Evolutionary conservation across 2,329 filamentous ascomycete genomes (phyloP), one percentile per base, ranked within the genome.

Genomic region (Thermothelomyces thermophilus): DNA sequence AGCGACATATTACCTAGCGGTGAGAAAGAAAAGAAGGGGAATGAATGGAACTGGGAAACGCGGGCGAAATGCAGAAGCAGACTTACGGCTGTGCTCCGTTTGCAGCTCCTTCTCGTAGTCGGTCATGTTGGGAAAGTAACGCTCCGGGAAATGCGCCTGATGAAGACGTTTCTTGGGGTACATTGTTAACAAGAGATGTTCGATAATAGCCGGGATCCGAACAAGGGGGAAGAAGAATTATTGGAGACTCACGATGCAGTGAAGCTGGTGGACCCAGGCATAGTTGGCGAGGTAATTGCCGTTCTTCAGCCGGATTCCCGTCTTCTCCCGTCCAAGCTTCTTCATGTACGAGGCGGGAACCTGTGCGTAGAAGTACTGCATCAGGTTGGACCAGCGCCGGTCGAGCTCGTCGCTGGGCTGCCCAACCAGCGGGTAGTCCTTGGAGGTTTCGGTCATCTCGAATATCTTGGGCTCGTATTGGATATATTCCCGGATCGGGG

Each of bases 111-210:
- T 26, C 22, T 41, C 39, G 16, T 16, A 41, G 22, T 41, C 39
- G 39, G 39, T 41, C 39, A 41, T 41, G 39, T 41, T 41, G 20
- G 39, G 39, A 28, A 26, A 41, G 26, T 41, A 41, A 2, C 39
- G 39, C 2, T 28, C 22, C 3, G 39, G 39, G 39, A 41, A 41
- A 14, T 41, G 22, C 9, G 39, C 22, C 17, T 41, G 39, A 17
- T 41, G 39, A 13, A 41, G 39, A 1, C 39, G 39, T 41, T 41
- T 41, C 39, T 41, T 19, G 4, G 19, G 7, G 22, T 9, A n/a
- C n/a, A 16, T 28, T 7, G 22, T 26, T 22, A 35, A 3, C 33
- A 35, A 1, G 33, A 11, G 16, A 35, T 26, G 24, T 9, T 26
- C 9, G 16, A 14, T n/a, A 35, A 16, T 1, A 35, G 2, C 7